phyloP scores from a whole-genome alignment of 2,329 filamentous ascomycete species.

The Beauveria medogensis region DNA sequence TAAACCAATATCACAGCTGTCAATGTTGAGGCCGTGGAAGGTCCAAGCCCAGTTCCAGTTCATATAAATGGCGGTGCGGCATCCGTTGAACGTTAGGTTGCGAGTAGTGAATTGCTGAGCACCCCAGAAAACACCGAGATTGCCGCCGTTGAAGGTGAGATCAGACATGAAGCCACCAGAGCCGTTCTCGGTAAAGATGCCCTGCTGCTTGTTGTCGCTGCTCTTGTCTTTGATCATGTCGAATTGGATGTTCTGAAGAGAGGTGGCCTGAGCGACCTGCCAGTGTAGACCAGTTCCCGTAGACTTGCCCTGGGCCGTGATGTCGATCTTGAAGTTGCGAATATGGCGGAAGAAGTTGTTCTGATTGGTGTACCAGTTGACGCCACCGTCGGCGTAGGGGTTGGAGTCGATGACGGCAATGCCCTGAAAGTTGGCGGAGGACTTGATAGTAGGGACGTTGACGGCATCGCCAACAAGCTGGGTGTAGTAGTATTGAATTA shows the following conservation, averaged over 20 bases:
- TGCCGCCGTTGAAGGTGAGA: slow-evolving; percentile 74
- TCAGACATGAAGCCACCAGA: slow-evolving; percentile 80
- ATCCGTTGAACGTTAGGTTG: slow-evolving; percentile 74
- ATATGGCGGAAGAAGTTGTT: slow-evolving; percentile 79
- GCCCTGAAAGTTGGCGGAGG: slow-evolving; percentile 61
- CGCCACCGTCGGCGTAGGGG: slow-evolving; percentile 63
- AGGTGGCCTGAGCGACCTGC: slow-evolving; percentile 79
- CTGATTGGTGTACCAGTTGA: slow-evolving; percentile 74
- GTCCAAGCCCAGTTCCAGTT: slow-evolving; percentile 91
- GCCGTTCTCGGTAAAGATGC: slow-evolving; percentile 79
- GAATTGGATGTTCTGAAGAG: slow-evolving; percentile 73
- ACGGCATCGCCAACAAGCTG: slow-evolving; percentile 79
- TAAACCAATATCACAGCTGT: slow-evolving; percentile 66
- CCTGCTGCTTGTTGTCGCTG: slow-evolving; percentile 59
- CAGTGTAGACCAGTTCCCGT: slow-evolving; percentile 69
- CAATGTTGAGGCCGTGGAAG: slow-evolving; percentile 67
- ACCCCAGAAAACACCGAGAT: slow-evolving; percentile 69
- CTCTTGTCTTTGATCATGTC: slow-evolving; percentile 64
- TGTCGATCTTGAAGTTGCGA: slow-evolving; percentile 73
- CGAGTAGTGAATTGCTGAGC: slow-evolving; percentile 84
- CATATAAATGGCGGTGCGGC: slow-evolving; percentile 77
- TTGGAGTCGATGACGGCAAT: slow-evolving; percentile 87
- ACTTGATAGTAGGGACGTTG: slow-evolving; percentile 67
- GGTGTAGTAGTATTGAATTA: slow-evolving; percentile 86
- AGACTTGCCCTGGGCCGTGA: slow-evolving; percentile 54